These are phyloP conservation scores for Xylaria sp. DNA, from an alignment of 2,329 filamentous ascomycete species.

Conservation along the genomic window DNA sequence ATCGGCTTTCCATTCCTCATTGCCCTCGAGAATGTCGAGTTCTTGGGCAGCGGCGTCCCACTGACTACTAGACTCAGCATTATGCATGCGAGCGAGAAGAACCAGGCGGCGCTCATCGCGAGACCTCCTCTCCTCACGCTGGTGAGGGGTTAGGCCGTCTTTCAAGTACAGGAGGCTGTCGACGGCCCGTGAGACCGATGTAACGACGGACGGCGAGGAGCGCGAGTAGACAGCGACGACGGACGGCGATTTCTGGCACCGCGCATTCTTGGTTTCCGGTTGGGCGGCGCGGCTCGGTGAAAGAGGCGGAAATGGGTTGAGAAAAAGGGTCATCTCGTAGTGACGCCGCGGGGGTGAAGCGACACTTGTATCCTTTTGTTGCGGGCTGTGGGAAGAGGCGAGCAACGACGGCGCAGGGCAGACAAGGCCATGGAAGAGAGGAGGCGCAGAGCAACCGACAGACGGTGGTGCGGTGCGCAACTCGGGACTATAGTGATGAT, in stretches of 20 bases:
- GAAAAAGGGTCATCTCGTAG: constrained; percentile 35
- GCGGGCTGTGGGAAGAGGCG: neutral
- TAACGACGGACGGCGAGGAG: constrained; percentile 3
- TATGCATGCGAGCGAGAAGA: constrained; percentile 67
- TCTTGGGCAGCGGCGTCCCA: constrained; percentile 79
- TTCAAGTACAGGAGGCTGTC: constrained; percentile 53
- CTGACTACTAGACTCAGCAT: constrained; percentile 69
- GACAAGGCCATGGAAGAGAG: neutral
- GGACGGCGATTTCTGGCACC: neutral
- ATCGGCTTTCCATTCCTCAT: constrained; percentile 80
- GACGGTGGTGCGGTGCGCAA: neutral
- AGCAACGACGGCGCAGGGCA: neutral
- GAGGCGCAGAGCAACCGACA: neutral
- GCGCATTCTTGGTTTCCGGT: neutral
- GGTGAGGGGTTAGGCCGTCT: constrained; percentile 58
- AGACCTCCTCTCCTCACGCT: constrained; percentile 53
- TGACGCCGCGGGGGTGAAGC: neutral
- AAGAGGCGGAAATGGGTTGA: constrained; percentile 32
- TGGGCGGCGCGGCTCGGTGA: constrained; percentile 17
- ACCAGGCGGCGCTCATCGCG: constrained; percentile 66
- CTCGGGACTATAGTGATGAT: neutral
- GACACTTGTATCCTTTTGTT: neutral
- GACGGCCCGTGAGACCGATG: constrained; percentile 47
- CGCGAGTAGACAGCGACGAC: neutral
- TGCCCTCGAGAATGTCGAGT: constrained; percentile 79